phyloP scores from a whole-genome alignment of 1,284 basidiomycete species.

The Apiotrichum domesticum region DNA sequence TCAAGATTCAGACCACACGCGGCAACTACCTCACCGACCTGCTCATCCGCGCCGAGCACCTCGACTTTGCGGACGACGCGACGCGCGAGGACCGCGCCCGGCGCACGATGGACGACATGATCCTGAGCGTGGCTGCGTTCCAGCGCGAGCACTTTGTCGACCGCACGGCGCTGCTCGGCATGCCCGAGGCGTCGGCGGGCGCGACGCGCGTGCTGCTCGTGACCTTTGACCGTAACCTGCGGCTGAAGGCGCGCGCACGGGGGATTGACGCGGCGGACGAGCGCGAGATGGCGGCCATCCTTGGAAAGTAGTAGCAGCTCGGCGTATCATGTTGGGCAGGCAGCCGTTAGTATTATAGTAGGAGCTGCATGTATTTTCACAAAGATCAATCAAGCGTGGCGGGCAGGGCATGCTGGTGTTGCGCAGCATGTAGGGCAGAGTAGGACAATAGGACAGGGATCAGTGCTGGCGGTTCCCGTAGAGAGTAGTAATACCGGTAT shows the following conservation, averaged over 20 bases:
- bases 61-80: slow-evolving; percentile 57
- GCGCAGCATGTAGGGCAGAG: too few species aligned
- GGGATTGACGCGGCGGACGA: slow-evolving; percentile 46
- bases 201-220: slow-evolving; percentile 79
- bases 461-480: too few species aligned
- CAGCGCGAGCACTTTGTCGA: slow-evolving; percentile 89
- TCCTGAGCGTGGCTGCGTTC: slow-evolving; percentile 84
- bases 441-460: too few species aligned
- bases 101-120: slow-evolving; percentile 87
- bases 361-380: too few species aligned
- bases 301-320: slow-evolving; percentile 15
- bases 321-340: too few species aligned
- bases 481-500: too few species aligned
- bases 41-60: slow-evolving; percentile 74
- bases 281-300: slow-evolving; percentile 40
- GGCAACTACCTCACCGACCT: slow-evolving; percentile 89
- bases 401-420: too few species aligned
- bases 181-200: slow-evolving; percentile 8
- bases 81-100: slow-evolving; percentile 27
- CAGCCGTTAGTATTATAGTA: too few species aligned
- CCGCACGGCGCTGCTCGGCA: slow-evolving; percentile 63
- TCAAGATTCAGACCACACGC: slow-evolving; percentile 90
- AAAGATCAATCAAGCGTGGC: too few species aligned
- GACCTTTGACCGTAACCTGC: slow-evolving; percentile 77
- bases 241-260: slow-evolving; percentile 43